A percentile compares a stretch with the other conserved stretches of the same genome.
Evolutionary conservation across 768 basidiomycete genomes (phyloP).

Genomic region (Coprinopsis cinerea): DNA sequence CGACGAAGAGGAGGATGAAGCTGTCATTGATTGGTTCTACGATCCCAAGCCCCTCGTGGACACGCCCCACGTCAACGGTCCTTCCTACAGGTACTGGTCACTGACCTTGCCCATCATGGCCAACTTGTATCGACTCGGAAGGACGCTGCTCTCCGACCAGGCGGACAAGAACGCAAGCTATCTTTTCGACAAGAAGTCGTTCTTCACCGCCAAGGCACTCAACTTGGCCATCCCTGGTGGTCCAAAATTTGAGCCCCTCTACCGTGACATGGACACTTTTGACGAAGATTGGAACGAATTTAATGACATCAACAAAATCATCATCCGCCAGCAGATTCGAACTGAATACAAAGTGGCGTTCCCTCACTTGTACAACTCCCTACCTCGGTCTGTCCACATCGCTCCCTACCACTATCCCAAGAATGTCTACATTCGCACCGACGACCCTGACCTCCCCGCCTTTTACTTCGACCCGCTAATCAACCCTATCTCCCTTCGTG

Average conservation of each 20-base stretch:
- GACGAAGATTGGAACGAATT: slow-evolving; percentile 99
- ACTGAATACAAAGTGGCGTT: slow-evolving; percentile 99
- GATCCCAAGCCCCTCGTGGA: slow-evolving; percentile 93
- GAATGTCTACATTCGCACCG: slow-evolving; percentile 98
- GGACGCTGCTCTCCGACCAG: slow-evolving; percentile 89
- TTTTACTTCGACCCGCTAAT: slow-evolving; percentile 99
- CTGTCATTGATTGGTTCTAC: slow-evolving; percentile 98
- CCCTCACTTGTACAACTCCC: slow-evolving; percentile 97
- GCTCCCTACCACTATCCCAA: slow-evolving; percentile 91
- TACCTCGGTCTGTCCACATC: slow-evolving; percentile 90
- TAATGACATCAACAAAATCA: slow-evolving; percentile 99
- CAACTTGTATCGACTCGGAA: slow-evolving; percentile 91
- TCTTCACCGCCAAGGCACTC: slow-evolving; percentile 97
- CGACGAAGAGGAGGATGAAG: slow-evolving; percentile 84
- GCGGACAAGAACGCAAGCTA: slow-evolving; percentile 89
- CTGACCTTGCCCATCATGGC: slow-evolving; percentile 93
- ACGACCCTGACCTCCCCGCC: slow-evolving; percentile 97
- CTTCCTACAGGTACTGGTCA: slow-evolving; percentile 91
- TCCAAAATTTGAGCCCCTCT: slow-evolving; percentile 96
- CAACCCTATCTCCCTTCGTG: slow-evolving; percentile 93
- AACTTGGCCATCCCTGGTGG: slow-evolving; percentile 98
- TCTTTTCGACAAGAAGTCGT: slow-evolving; percentile 94
- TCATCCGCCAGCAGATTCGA: slow-evolving; percentile 96
- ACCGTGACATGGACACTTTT: slow-evolving; percentile 94
- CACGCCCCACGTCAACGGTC: slow-evolving; percentile 84